Evolutionary conservation across 208 protist genomes (phyloP).

Genomic region (Trypanosoma platydactyli): DNA sequence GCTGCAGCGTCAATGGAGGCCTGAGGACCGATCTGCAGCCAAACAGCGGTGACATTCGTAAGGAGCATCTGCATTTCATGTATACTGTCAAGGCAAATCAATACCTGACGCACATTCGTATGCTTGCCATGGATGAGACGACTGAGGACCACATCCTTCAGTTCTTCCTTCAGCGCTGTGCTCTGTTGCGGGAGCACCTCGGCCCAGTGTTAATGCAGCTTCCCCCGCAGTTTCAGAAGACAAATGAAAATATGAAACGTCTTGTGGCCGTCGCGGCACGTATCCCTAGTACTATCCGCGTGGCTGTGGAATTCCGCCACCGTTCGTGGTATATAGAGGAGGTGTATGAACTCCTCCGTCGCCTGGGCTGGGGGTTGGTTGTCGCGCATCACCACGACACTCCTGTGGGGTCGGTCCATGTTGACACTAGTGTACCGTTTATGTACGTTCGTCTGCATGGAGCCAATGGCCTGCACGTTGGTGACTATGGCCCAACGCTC

Average conservation of each 20-base stretch:
- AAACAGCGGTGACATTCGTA: not conserved
- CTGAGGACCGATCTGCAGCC: not conserved
- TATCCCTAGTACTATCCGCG: conserved; percentile 46
- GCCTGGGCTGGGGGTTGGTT: conserved; percentile 61
- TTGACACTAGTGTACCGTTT: conserved; percentile 65
- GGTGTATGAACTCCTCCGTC: conserved; percentile 47
- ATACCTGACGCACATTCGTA: conserved; percentile 67
- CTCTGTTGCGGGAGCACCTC: conserved; percentile 43
- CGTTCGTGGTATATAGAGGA: conserved; percentile 59
- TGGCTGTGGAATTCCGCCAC: conserved; percentile 78
- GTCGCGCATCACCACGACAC: conserved; percentile 64
- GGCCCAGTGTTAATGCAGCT: conserved; percentile 73
- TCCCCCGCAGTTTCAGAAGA: conserved; percentile 61
- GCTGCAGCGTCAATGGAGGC: not conserved
- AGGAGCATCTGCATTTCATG: conserved; percentile 35
- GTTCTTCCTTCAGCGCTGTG: conserved; percentile 56
- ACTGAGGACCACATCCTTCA: conserved; percentile 40
- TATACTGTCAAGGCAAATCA: conserved; percentile 81
- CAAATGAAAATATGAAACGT: conserved; percentile 37
- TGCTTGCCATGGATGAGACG: conserved; percentile 49
- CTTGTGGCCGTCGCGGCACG: conserved; percentile 35
- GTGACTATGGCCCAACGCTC: conserved; percentile 63
- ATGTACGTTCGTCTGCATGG: conserved; percentile 78
- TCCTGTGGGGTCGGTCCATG: conserved; percentile 40
- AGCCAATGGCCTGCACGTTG: conserved; percentile 41